Base-by-base conservation (phyloP, 306 rosid genomes). In the Corylus heterophylla region DNA sequence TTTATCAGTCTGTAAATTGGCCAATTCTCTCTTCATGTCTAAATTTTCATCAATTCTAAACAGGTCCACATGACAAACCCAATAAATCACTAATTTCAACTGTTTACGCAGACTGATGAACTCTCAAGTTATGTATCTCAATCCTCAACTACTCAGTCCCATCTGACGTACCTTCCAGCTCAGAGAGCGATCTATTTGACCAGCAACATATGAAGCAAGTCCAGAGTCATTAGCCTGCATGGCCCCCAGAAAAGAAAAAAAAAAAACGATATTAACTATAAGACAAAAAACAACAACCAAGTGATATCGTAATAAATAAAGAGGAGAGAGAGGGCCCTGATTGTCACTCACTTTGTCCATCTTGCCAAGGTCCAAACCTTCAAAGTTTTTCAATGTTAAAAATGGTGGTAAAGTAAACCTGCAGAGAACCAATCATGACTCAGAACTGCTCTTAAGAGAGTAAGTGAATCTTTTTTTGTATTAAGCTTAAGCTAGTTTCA, bases 351-450 rank as follows among this genome's bases (percentile, higher is more conserved):
- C 99, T 85, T 88, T 0, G 66, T 96, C 96, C 90, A 96, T 89
- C 84, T 86, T 89, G 71, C 99, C 97, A 22, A 93, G 96, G 85
- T 87, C 76, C 81, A 96, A 84, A 22, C 93, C 92, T 82, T 96
- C 98, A 49, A 96, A 96, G 88, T 96, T 96, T 85, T 96, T 96
- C 92, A 93, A 80, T 67, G 96, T 82, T 91, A 96, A 91, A 88
- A 66, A 74, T 61, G 99, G 88, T n/a, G 99, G 98, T 83, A 93
- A 69, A 49, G 85, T 81, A 86, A 96, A 96, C 82, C 98, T 96
- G 92, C 56, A 11, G 44, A 73, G 64, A 51, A 83, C 48, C 71
- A 69, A 78, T 72, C 25, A 47, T 17, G 13, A 51, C 29, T 58
- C 14, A 61, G 67, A 61, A 4, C 13, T 12, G 39, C 39, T 25